These are phyloP conservation scores for Westerdykella sp. DNA, from an alignment of 2,329 filamentous ascomycete genomes.

Conservation along the genomic window DNA sequence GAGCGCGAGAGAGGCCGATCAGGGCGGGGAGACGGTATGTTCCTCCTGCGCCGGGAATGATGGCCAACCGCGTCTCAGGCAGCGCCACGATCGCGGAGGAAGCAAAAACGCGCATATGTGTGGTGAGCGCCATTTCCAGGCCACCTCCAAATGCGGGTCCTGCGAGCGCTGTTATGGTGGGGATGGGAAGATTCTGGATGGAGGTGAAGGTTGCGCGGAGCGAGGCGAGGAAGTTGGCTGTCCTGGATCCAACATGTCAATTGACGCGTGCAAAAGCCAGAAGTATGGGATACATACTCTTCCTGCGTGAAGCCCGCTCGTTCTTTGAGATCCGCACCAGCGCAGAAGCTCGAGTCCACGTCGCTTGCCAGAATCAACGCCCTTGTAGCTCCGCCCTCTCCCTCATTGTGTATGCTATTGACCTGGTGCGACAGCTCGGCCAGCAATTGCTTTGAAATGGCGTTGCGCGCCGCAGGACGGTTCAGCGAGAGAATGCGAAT, in stretches of 20 bases:
- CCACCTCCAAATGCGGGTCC: constrained; percentile 87
- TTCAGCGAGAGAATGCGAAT: constrained; percentile 87
- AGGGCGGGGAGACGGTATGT: constrained; percentile 80
- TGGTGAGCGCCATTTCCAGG: constrained; percentile 84
- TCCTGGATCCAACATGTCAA: constrained; percentile 49
- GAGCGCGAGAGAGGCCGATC: constrained; percentile 73
- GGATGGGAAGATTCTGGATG: constrained; percentile 71
- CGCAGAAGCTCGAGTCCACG: constrained; percentile 83
- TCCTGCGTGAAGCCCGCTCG: constrained; percentile 66
- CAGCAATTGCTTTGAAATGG: constrained; percentile 75
- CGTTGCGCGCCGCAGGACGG: constrained; percentile 78
- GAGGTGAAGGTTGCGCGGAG: constrained; percentile 70
- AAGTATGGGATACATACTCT: constrained; percentile 52
- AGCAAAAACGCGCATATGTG: constrained; percentile 80
- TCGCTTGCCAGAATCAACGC: constrained; percentile 80
- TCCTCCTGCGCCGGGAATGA: constrained; percentile 90
- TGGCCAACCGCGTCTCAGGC: constrained; percentile 86
- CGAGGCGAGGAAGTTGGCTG: constrained; percentile 66
- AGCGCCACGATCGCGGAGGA: constrained; percentile 73
- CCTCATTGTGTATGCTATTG: constrained; percentile 60
- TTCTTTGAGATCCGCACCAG: constrained; percentile 92
- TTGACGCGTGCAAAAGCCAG: constrained; percentile 4
- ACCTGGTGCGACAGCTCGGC: constrained; percentile 65
- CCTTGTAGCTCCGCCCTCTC: constrained; percentile 57
- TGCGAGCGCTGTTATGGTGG: constrained; percentile 82